phyloP scores from a whole-genome alignment of 768 basidiomycete species.

The Phanerochaete sordida region DNA sequence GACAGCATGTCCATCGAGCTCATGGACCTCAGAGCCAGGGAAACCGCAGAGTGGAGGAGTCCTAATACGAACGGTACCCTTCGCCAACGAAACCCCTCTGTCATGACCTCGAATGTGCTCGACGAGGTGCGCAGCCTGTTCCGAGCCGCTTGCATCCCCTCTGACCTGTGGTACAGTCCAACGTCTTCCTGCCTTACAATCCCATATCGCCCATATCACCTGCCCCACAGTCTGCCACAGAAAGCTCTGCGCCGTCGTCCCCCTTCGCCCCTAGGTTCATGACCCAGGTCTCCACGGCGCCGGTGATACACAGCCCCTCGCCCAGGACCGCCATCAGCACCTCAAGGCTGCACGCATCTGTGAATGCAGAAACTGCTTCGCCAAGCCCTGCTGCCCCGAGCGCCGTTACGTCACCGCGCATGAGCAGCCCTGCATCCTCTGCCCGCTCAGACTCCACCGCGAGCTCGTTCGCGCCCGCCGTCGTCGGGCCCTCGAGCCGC shows the following conservation, averaged over 20 bases:
- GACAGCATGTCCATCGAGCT: conserved; percentile 40
- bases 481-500: conserved; percentile 5
- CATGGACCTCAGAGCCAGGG: conserved; percentile 46
- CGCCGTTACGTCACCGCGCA: conserved; percentile 1
- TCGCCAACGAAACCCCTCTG: conserved; percentile 17
- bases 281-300: neutral
- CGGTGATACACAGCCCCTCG: conserved; percentile 10
- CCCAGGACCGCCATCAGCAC: conserved; percentile 1
- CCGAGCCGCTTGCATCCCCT: neutral
- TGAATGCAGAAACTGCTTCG: neutral
- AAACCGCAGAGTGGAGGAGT: conserved; percentile 52
- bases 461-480: conserved; percentile 17
- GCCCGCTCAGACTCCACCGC: conserved; percentile 9
- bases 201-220: conserved; percentile 47
- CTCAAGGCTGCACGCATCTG: neutral
- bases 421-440: conserved; percentile 6
- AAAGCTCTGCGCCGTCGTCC: conserved; percentile 20
- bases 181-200: conserved; percentile 40
- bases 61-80: conserved; percentile 27
- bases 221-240: conserved; percentile 43
- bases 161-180: conserved; percentile 34
- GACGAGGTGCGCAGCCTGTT: conserved; percentile 42
- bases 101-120: conserved; percentile 24
- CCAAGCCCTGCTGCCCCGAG: neutral
- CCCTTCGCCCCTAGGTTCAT: conserved; percentile 1